Percentiles rank a stretch among this genome's conserved stretches.
These are phyloP conservation scores for Abrus precatorius DNA, from an alignment of 306 rosid genomes.

Conservation along the genomic window DNA sequence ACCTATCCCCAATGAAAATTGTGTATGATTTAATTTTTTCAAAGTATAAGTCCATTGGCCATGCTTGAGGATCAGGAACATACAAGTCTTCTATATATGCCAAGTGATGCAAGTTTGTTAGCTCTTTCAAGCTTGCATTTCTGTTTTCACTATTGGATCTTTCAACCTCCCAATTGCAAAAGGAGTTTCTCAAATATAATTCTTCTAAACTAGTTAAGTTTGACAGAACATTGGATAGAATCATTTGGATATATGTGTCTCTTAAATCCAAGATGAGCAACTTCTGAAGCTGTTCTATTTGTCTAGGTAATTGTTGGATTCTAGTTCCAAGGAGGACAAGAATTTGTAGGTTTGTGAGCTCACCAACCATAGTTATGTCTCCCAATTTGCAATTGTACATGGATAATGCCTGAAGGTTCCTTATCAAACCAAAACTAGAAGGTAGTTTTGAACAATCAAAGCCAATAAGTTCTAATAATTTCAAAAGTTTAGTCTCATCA, in stretches of 20 bases:
- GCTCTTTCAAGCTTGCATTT: constrained; percentile 22
- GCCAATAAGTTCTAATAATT: not conserved
- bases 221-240: constrained; percentile 1
- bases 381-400: not conserved
- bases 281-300: not conserved
- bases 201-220: constrained; percentile 8
- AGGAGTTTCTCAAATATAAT: constrained; percentile 22
- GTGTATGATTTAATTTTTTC: not conserved
- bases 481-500: constrained; percentile 10
- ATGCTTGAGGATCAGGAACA: constrained; percentile 8
- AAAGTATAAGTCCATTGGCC: constrained; percentile 4
- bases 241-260: not conserved
- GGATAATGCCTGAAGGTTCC: constrained; percentile 6
- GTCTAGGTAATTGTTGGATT: not conserved
- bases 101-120: not conserved
- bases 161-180: not conserved
- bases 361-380: not conserved
- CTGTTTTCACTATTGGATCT: not conserved
- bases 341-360: not conserved
- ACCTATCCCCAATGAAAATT: not conserved
- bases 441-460: not conserved
- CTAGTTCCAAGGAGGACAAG: not conserved
- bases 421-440: not conserved
- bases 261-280: constrained; percentile 8
- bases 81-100: not conserved